Evolutionary conservation across 768 basidiomycete genomes (phyloP).

Genomic region (Plicaturopsis crispa): DNA sequence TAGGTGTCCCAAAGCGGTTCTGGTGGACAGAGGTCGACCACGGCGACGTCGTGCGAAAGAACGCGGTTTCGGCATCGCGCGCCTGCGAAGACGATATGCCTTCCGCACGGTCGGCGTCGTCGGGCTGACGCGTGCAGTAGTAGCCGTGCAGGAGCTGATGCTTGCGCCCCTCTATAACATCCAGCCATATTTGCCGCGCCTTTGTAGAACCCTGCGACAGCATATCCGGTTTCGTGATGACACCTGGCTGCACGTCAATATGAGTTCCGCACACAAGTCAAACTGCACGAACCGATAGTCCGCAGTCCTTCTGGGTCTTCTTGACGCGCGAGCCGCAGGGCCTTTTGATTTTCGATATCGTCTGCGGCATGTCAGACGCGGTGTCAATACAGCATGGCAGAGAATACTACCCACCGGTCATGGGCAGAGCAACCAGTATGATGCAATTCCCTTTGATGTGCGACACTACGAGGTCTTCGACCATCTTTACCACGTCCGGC

Average conservation of each 20-base stretch:
- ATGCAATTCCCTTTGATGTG: conserved; percentile 44
- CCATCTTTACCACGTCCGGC: conserved; percentile 31
- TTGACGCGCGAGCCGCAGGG: conserved; percentile 36
- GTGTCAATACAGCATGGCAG: too few relatives aligned
- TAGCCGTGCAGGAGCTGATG: conserved; percentile 33
- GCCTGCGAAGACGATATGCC: conserved; percentile 22
- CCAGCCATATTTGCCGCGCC: conserved; percentile 31
- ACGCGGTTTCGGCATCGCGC: conserved; percentile 25
- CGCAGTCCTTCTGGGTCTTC: conserved; percentile 38
- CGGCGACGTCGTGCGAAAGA: conserved; percentile 25
- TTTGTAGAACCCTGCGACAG: conserved; percentile 27
- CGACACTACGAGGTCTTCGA: conserved; percentile 40
- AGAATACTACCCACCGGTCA: conserved; percentile 49
- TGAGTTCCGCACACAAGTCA: too few relatives aligned
- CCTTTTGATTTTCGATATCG: conserved; percentile 54
- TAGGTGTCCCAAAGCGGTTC: conserved; percentile 26
- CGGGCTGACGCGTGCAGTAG: conserved; percentile 35
- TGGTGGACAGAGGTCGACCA: conserved; percentile 23
- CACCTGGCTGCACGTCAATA: too few relatives aligned
- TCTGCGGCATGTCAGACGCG: too few relatives aligned
- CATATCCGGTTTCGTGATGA: conserved; percentile 50
- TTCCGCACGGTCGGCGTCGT: conserved; percentile 24
- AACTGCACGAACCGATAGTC: conserved; percentile 50
- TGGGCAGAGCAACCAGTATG: conserved; percentile 46
- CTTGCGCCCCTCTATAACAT: conserved; percentile 31